Evolutionary conservation across 208 protist genomes (phyloP), one percentile per base, ranked within the genome.

Genomic region (Acanthamoeba culbertsoni): DNA sequence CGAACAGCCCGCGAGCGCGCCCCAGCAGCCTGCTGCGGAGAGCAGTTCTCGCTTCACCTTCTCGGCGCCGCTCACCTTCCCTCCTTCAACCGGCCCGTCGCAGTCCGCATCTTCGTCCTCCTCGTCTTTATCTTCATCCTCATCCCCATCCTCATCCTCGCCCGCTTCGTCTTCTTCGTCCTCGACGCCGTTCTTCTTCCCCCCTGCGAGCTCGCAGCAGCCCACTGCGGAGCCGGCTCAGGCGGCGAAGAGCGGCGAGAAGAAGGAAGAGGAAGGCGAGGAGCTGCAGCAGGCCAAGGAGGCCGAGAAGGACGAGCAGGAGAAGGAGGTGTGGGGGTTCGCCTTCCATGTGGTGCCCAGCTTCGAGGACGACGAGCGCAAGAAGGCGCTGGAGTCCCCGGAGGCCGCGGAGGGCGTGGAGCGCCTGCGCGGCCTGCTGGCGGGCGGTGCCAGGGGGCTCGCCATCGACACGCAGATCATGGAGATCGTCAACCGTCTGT

Each of bases 281-380:
- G 12, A 55, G 48, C 18, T 23, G 48, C n/a, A 90, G 82, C 37
- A 4, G 82, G 48, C n/a, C 33, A 33, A 63, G 48, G 37, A 90
- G 23, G 82, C n/a, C 18, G n/a, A 55, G 82, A 31, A 79, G 40
- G n/a, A 77, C 10, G 86, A 92, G 59, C 26, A 59, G 6, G 6
- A 14, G 16, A 71, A 68, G 28, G n/a, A 18, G 0, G 59, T 57
- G 2, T 92, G 86, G 59, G 62, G 62, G 16, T 92, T 55, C 35
- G 31, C 42, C 59, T 90, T 90, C 57, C 51, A 90, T n/a, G 82
- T 90, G 18, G 53, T 71, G 31, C 82, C 82, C 48, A 18, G 28
- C 1, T 90, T 90, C 82, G 18, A 8, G 35, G 48, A 26, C n/a
- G 26, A 92, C 35, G 23, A 40, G 45, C 86, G 40, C 10, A 55